Conservation (phyloP, 176 grass and related monocot genomes). For the Hsuehochloa calcarea region DNA sequence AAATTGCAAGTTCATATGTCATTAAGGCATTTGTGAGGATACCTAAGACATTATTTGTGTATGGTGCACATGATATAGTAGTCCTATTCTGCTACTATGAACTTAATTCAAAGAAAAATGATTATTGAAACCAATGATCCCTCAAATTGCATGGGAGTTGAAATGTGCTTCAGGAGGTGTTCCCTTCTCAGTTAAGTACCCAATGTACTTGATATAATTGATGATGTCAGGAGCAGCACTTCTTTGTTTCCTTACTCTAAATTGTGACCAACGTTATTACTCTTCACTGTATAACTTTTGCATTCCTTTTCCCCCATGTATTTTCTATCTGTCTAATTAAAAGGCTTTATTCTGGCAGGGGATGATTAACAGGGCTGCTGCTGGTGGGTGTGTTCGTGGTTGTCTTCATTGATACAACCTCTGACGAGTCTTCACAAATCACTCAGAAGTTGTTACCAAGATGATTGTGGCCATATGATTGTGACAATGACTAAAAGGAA, state of each 20-base stretch:
- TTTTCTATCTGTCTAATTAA: slow-evolving; percentile 4
- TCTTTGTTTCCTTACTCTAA: not conserved
- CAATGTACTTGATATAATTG: not conserved
- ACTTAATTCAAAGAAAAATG: not conserved
- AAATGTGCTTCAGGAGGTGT: not conserved
- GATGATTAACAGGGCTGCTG: slow-evolving; percentile 24
- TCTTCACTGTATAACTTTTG: not conserved
- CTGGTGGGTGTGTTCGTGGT: not conserved
- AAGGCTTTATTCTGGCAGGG: slow-evolving; percentile 30
- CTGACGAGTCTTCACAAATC: not conserved
- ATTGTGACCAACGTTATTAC: not conserved
- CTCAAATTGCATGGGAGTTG: not conserved
- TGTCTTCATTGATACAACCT: not conserved
- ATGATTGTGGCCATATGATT: slow-evolving; percentile 27
- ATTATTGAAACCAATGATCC: not conserved
- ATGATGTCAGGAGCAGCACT: not conserved
- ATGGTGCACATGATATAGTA: not conserved
- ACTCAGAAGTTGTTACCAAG: slow-evolving; percentile 12
- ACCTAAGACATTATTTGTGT: not conserved
- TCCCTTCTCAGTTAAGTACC: not conserved
- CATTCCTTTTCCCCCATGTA: not conserved
- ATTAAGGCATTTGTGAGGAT: not conserved
- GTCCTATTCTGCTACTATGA: not conserved
- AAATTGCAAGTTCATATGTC: not conserved
- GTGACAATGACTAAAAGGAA: slow-evolving; percentile 36